Base-by-base conservation (phyloP, 495 filamentous ascomycete genomes). In the Penicillium argentinense region DNA sequence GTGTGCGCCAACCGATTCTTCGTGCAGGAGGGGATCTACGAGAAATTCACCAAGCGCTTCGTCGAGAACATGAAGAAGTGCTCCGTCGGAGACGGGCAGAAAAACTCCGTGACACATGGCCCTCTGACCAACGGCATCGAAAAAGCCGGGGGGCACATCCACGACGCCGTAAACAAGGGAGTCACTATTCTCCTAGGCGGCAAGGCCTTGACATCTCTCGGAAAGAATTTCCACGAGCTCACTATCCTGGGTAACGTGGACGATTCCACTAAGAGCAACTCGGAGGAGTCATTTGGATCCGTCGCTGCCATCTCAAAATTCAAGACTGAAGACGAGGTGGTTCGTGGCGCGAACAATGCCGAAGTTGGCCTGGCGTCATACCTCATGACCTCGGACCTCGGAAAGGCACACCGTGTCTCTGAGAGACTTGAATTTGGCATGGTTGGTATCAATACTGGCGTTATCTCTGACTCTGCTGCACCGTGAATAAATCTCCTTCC, bases 301-400 rank as follows among this genome's bases (percentile, higher is more conserved):
- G 76, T 92, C 5, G 86, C 87, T 0, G 86, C 81, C 2, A 56
- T 91, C 6, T 87, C 86, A 60, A 75, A 73, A 14, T 92, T 91
- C 54, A 72, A 80, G n/a, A 86, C 80, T 0, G 87, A 92, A 62
- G 77, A 84, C 39, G 87, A 92, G 55, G 88, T 89, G 1, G 76
- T 91, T 14, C 70, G 73, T 27, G 63, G 89, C 23, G 87, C 87
- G 2, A 92, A 92, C 60, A 59, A 74, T 12, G 71, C 81, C 3
- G 75, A 84, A n/a, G 87, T 89, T 14, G 87, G 87, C 12, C 69
- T 91, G 32, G 87, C 87, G 1, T 86, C 84, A n/a, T 91, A 91
- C 54, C 85, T 91, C 63, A 89, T 81, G 60, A 83, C 79, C 8
- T 73, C 66, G 23, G 81, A 91, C 56, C 30, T 88, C 9, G 73